Evolutionary conservation across 306 rosid species (phyloP), one percentile per base, ranked within the genome.

Genomic region (Crotalaria pallida): DNA sequence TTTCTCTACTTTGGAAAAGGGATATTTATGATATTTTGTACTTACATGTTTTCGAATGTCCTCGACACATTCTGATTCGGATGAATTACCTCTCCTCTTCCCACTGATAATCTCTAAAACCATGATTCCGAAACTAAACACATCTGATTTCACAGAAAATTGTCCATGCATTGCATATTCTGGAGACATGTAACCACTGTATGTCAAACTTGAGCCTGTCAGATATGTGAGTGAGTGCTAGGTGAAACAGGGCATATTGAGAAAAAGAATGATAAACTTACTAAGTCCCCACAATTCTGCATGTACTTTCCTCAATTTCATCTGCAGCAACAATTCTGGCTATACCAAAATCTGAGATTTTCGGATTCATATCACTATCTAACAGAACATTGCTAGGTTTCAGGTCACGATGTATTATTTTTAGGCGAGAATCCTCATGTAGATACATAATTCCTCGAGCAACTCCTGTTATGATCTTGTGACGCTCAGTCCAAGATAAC

Each of bases 271-370:
- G 38, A 7, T 33, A 6, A 49, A 41, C 68, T 56, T 75, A 66
- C 83, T 58, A 80, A 27, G 88, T 84, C 2, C 85, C 85, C 0
- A 73, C 83, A 52, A 80, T 69, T 52, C 78, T 84, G 5, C 19
- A 0, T 0, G 85, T 80, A 2, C 16, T 80, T 51, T 29, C 85
- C 38, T 45, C 63, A 18, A 5, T 57, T 53, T 77, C 45, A 51
- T 77, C 81, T 2, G n/a, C 58, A 7, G 7, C 31, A 44, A 73
- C 60, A 47, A 84, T 77, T 50, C 58, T 73, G 5, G 81, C 85
- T 76, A 77, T 73, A 1, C 85, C 83, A 73, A 84, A 84, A 60
- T 84, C 83, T 15, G 81, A 84, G 0, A 84, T 80, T 77, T 84
- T 84, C 6, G 76, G 76, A n/a, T 77, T 69, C 79, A 80, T 68